Evolutionary conservation across 768 basidiomycete genomes (phyloP), one percentile per base, ranked within the genome.

Genomic region (Suillus occidentalis): DNA sequence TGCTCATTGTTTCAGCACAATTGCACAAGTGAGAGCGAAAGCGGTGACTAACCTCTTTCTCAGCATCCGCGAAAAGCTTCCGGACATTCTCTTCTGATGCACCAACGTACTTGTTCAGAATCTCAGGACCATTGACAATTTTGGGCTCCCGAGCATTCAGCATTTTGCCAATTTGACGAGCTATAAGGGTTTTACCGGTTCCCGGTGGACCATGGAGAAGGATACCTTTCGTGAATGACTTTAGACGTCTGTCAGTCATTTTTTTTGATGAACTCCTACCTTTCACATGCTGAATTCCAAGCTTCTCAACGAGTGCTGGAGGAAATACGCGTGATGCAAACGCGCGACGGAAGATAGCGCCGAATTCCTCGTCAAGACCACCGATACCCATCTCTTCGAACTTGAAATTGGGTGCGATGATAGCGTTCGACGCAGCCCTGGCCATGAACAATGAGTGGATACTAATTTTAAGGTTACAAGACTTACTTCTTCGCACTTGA

Each of bases 351-450:
- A 99, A 99, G 72, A 99, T 99, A 50, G 94, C 89, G 63, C 87
- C 87, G 74, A 99, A 99, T 74, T 99, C 97, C 9, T 87, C 83
- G 75, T 99, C 97, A 40, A 99, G 82, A 72, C 97, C 97, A 72
- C 97, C 97, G 72, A 99, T 99, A 20, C 97, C 97, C 97, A 99
- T 99, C 76, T 99, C 97, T 72, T 97, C 93, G 67, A 99, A 99
- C 77, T 97, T 99, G 86, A 99, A 99, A 78, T 98, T 98, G 1
- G 97, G 95, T 0, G 95, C 89, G 12, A 99, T 85, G 69, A 99
- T 97, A 0, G 97, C 95, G 74, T 98, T 99, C 8, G 95, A 88
- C 6, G 95, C 89, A 0, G 93, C 87, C 70, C 94, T 96, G 57
- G 4, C 57, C 57, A 18, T 28, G 42, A 31, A 3, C 10, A n/a